Conservation (phyloP, 495 filamentous ascomycete species). For the Astrothelium subdiscretum region DNA sequence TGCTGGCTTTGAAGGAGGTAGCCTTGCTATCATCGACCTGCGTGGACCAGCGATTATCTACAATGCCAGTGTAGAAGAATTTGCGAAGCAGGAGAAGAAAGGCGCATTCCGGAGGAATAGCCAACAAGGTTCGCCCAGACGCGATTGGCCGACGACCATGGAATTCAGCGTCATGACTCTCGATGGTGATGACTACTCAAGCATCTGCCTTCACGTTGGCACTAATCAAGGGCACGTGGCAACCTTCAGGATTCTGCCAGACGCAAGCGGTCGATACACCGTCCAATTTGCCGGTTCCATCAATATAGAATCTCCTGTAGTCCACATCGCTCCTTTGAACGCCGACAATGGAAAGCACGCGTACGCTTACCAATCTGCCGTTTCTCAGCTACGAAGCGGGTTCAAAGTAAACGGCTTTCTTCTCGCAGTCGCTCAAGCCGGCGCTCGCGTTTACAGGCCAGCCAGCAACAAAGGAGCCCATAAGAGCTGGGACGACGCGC, state of each 20-base stretch:
- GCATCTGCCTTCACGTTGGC: constrained; percentile 83
- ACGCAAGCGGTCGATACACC: constrained; percentile 54
- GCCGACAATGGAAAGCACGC: constrained; percentile 65
- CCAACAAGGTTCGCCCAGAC: constrained; percentile 32
- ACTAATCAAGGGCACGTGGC: constrained; percentile 71
- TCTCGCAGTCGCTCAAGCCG: constrained; percentile 56
- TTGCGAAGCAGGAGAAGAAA: constrained; percentile 58
- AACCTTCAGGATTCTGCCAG: constrained; percentile 82
- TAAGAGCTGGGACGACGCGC: constrained; percentile 70
- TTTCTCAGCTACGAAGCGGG: constrained; percentile 62
- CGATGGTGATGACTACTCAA: constrained; percentile 89
- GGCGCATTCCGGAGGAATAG: constrained; percentile 50
- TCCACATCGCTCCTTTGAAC: constrained; percentile 66
- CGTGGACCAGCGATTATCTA: constrained; percentile 84
- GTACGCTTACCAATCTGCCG: constrained; percentile 56
- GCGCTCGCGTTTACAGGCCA: constrained; percentile 76
- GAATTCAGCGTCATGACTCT: constrained; percentile 92
- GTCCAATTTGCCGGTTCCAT: constrained; percentile 57
- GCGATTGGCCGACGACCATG: constrained; percentile 64
- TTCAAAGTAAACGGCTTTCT: constrained; percentile 58
- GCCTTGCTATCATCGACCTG: constrained; percentile 70
- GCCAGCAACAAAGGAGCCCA: constrained; percentile 74
- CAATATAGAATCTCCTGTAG: constrained; percentile 56
- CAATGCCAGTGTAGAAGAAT: constrained; percentile 51
- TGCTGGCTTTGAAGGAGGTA: constrained; percentile 69